phyloP scores from a whole-genome alignment of 352 stramenopile genomes.

The Pythium vanterpoolii region DNA sequence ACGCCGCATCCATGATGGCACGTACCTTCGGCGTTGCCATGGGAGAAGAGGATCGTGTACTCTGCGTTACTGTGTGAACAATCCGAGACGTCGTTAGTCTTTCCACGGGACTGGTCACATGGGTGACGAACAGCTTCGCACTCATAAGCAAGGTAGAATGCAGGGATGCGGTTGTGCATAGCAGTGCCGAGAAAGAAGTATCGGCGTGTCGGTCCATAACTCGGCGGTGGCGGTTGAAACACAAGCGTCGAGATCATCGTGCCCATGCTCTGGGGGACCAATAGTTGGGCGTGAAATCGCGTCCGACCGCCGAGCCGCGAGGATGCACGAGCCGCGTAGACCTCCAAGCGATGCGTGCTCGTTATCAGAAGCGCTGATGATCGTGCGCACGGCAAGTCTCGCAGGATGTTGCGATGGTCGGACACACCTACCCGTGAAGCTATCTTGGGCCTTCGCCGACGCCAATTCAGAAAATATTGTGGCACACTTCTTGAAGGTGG shows the following conservation, averaged over 20 bases:
- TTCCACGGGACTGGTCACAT: neutral
- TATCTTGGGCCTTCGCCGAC: constrained; percentile 14
- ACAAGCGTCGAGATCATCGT: constrained; percentile 78
- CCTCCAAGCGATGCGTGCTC: neutral
- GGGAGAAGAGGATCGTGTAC: constrained; percentile 96
- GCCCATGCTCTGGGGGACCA: constrained; percentile 57
- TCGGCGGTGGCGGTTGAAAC: constrained; percentile 83
- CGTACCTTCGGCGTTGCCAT: constrained; percentile 95
- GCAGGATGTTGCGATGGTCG: neutral
- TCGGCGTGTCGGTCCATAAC: constrained; percentile 73
- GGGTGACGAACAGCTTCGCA: constrained; percentile 21
- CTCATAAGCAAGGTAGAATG: constrained; percentile 94
- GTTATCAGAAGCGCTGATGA: neutral
- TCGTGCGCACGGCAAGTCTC: neutral
- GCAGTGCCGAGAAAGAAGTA: constrained; percentile 94
- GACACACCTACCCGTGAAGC: constrained; percentile 6
- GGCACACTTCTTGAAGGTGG: constrained; percentile 20
- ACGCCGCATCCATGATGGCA: neutral
- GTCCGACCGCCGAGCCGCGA: neutral
- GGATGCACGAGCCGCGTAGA: neutral
- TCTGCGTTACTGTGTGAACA: constrained; percentile 69
- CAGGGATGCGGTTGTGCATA: constrained; percentile 88
- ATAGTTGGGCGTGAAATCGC: neutral
- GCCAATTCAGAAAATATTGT: constrained; percentile 5
- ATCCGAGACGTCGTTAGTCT: neutral